phyloP scores from a whole-genome alignment of 768 basidiomycete genomes.

The Sarcodon sp. region DNA sequence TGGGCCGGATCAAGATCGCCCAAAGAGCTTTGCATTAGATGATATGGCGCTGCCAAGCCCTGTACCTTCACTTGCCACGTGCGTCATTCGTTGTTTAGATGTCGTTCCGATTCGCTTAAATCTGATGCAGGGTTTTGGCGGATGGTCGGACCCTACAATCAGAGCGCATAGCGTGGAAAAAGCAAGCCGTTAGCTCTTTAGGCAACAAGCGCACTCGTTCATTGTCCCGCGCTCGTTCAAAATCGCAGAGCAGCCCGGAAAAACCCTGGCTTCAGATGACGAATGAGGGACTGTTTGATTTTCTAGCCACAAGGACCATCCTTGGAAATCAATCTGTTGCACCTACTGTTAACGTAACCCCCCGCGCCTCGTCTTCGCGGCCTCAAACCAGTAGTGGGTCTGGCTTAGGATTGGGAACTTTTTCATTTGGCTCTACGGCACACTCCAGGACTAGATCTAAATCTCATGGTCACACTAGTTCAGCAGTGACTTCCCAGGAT shows the following conservation, averaged over 20 bases:
- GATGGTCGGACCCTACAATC: slow-evolving; percentile 48
- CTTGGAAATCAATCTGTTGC: slow-evolving; percentile 51
- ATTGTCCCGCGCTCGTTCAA: slow-evolving; percentile 49
- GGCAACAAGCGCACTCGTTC: slow-evolving; percentile 52
- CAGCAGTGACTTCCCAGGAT: not conserved
- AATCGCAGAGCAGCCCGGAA: slow-evolving; percentile 26
- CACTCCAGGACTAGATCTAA: not conserved
- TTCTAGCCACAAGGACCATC: slow-evolving; percentile 52
- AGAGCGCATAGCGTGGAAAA: slow-evolving; percentile 56
- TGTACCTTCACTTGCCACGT: slow-evolving; percentile 41
- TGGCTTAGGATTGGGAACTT: slow-evolving; percentile 7
- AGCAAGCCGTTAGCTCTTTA: slow-evolving; percentile 47
- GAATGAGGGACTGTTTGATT: slow-evolving; percentile 29
- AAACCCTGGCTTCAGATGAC: slow-evolving; percentile 7
- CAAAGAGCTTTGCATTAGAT: slow-evolving; percentile 47
- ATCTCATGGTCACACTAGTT: not conserved
- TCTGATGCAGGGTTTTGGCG: slow-evolving; percentile 41
- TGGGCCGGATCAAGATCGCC: slow-evolving; percentile 15
- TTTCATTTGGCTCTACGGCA: slow-evolving; percentile 8
- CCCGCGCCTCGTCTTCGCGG: slow-evolving; percentile 16
- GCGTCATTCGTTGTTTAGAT: slow-evolving; percentile 8
- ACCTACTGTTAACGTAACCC: slow-evolving; percentile 23
- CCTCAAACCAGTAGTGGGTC: slow-evolving; percentile 17
- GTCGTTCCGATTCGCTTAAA: not conserved
- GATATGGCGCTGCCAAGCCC: slow-evolving; percentile 48